phyloP scores from a whole-genome alignment of 768 basidiomycete genomes.

The Coprinopsis strossmayeri region DNA sequence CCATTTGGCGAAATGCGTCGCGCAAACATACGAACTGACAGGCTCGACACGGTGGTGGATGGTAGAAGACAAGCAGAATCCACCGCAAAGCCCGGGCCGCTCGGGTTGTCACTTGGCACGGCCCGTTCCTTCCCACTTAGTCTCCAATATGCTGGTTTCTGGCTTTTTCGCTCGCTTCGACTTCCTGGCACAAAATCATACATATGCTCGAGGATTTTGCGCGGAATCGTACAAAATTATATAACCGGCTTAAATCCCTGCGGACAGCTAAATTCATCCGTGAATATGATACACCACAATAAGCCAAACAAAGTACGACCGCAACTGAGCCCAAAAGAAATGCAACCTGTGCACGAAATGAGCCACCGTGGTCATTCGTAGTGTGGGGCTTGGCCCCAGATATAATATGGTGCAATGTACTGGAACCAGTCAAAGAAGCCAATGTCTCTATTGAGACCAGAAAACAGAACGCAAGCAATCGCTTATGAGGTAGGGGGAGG shows the following conservation, averaged over 20 bases:
- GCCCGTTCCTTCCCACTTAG: background rate
- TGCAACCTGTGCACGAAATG: background rate
- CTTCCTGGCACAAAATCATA: no score
- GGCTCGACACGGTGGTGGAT: slow-evolving; percentile 2
- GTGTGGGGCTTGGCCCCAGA: background rate
- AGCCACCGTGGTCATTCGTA: background rate
- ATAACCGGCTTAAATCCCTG: background rate
- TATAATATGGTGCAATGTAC: no score
- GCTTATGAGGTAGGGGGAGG: no score
- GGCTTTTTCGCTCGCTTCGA: no score
- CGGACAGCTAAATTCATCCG: background rate
- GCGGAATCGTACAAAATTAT: background rate
- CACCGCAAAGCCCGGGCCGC: background rate
- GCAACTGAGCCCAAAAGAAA: slow-evolving; percentile 6
- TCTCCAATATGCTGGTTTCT: background rate
- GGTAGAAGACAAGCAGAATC: background rate
- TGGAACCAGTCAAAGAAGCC: no score
- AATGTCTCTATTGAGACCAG: no score
- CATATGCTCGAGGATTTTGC: background rate
- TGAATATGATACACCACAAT: background rate
- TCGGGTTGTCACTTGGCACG: background rate
- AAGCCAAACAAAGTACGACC: background rate
- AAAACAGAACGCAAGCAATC: no score
- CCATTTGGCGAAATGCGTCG: slow-evolving; percentile 3
- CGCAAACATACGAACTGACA: slow-evolving; percentile 7